Evolutionary conservation across 1,139 yeast genomes (phyloP), one percentile per base, ranked within the genome.

Genomic region (Taphrina betulina): DNA sequence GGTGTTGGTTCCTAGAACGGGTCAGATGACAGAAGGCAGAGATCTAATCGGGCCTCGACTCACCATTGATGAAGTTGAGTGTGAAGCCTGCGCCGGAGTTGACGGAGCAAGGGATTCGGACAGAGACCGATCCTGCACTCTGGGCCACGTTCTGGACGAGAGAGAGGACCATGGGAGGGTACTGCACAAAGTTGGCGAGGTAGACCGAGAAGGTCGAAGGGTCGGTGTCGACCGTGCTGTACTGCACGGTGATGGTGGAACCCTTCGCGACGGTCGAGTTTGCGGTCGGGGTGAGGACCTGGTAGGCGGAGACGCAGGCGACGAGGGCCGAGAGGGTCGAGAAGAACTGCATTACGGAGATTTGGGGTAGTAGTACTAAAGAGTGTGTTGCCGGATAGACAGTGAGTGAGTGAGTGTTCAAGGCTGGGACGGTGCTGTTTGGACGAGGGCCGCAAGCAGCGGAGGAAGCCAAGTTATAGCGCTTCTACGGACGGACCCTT

Each of bases 1-100:
- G 38, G 57, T 53, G 53, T 53, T 53, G 38, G 57, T 53, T 28
- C 57, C n/a, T n/a, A n/a, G n/a, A n/a, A n/a, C n/a, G n/a, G n/a
- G n/a, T n/a, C n/a, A n/a, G n/a, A n/a, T n/a, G n/a, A n/a, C n/a
- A n/a, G n/a, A n/a, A n/a, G n/a, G n/a, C n/a, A n/a, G n/a, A n/a
- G n/a, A n/a, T n/a, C n/a, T n/a, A n/a, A n/a, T n/a, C n/a, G n/a
- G n/a, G n/a, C n/a, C n/a, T n/a, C n/a, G n/a, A n/a, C n/a, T n/a
- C n/a, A n/a, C n/a, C 57, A 46, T 53, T 53, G 52, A 44, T 37
- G 26, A 45, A 38, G 53, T 53, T 53, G 46, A 53, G 44, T 29
- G 35, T 45, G 46, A 34, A 53, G 16, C 57, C 57, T 19, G 41
- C 35, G 52, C 31, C 57, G 22, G 42, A 23, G 35, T 31, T 20